phyloP scores from a whole-genome alignment of 345 rosid genomes.

The Heritiera littoralis region DNA sequence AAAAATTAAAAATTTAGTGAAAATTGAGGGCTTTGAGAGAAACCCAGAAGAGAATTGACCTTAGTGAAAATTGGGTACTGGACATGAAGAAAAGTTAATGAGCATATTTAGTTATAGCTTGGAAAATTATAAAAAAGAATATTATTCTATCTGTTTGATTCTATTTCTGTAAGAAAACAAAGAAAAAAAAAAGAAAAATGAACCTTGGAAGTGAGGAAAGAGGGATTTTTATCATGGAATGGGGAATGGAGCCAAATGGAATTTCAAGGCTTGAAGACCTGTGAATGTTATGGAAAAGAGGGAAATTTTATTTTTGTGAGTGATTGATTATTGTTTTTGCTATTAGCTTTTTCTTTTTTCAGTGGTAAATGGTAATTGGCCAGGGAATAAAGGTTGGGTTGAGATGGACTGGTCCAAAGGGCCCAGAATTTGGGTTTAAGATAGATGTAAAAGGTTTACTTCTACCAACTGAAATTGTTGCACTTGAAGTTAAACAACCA shows the following conservation, averaged over 20 bases:
- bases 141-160: background rate
- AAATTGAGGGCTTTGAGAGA: conserved; percentile 20
- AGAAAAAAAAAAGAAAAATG: background rate
- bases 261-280: background rate
- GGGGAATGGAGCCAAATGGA: conserved; percentile 12
- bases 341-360: background rate
- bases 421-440: background rate
- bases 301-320: conserved; percentile 11
- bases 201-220: background rate
- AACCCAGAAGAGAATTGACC: conserved; percentile 33
- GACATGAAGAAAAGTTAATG: conserved; percentile 15
- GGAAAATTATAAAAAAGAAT: background rate
- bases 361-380: background rate
- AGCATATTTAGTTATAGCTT: conserved; percentile 12
- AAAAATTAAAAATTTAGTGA: conserved; percentile 12
- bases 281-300: background rate
- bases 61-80: conserved; percentile 31
- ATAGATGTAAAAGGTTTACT: background rate
- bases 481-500: background rate
- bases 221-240: background rate
- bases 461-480: conserved; percentile 2
- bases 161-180: background rate
- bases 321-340: background rate
- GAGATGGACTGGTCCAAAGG: background rate
- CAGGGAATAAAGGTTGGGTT: background rate